Base-by-base conservation (phyloP, 805 yeast species). In the Starmerella sirachaensis region DNA sequence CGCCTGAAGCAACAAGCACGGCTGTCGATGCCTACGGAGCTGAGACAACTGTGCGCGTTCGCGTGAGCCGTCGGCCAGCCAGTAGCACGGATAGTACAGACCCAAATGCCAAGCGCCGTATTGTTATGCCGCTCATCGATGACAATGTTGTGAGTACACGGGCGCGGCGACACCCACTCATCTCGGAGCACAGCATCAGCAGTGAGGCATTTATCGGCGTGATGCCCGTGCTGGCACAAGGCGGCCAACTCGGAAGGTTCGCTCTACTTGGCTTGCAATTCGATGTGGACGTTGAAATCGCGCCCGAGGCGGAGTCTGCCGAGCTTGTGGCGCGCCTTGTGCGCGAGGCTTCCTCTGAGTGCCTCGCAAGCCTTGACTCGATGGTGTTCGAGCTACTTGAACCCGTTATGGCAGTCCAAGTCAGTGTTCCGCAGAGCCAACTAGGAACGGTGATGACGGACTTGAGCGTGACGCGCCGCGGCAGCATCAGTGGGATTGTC, bases 391-490 rank as follows among this genome's bases (percentile, higher is more conserved):
- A 76, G 1, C 57, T 86, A 1, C 63, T 88, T 57, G 97, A 91
- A 58, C 98, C 98, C 0, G 66, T 80, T 20, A 88, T 91, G 96
- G 65, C 69, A 24, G 76, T 85, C 4, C 65, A 65, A 6, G 74
- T 91, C 1, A 70, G 66, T 35, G 78, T 77, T 2, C 68, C 68
- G 37, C 78, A 84, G 21, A 31, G 37, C 22, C 81, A 78, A 41
- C 59, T 88, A 47, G 97, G 97, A 16, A 67, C 66, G 24, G 91
- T 91, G 1, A 69, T 83, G 27, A 93, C 83, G 49, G 98, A 91
- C 54, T 60, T 91, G 36, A 76, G 83, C 29, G 74, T 82, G 21
- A 69, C 77, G 11, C 69, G 97, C 43, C 75, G 77, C 31, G 96
- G 94, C 1, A 65, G 63, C 1, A 82, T 91, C 29, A 53, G 66